Conservation (phyloP, 331 rosid genomes). For the Dryas integrifolia region DNA sequence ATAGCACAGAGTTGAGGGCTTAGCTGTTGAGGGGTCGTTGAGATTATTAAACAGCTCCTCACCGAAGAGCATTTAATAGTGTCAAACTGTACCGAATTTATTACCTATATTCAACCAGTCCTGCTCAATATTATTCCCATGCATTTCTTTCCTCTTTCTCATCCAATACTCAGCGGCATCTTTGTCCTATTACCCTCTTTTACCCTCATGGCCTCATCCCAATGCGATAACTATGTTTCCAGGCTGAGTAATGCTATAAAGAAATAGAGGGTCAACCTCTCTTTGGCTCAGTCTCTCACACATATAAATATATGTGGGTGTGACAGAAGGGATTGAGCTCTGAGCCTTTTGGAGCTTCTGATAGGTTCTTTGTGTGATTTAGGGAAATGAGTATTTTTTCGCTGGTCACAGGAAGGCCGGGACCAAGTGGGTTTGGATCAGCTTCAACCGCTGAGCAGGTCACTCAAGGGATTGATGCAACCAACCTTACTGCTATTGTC, state of each 20-base stretch:
- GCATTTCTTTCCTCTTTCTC: constrained; percentile 31
- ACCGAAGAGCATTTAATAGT: constrained; percentile 43
- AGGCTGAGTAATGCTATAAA: not conserved
- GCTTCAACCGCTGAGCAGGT: constrained; percentile 83
- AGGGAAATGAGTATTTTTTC: constrained; percentile 48
- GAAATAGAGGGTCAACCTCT: not conserved
- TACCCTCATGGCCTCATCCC: not conserved
- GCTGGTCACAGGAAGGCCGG: constrained; percentile 57
- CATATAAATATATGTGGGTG: not conserved
- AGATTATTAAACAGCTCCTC: constrained; percentile 29
- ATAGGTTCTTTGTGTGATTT: not conserved
- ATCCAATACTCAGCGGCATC: not conserved
- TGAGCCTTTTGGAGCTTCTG: not conserved
- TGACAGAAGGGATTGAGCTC: not conserved
- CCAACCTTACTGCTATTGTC: constrained; percentile 67
- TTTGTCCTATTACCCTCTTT: not conserved
- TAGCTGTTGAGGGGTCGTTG: constrained; percentile 24
- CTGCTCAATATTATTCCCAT: constrained; percentile 15
- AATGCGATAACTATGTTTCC: not conserved
- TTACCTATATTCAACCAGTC: constrained; percentile 28
- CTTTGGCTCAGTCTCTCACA: not conserved
- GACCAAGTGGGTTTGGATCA: constrained; percentile 88
- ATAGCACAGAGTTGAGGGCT: no score
- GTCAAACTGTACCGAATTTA: constrained; percentile 15
- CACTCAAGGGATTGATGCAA: constrained; percentile 67